Evolutionary conservation across 495 filamentous ascomycete species (phyloP).

Genomic region (Aspergillus cavernicola): DNA sequence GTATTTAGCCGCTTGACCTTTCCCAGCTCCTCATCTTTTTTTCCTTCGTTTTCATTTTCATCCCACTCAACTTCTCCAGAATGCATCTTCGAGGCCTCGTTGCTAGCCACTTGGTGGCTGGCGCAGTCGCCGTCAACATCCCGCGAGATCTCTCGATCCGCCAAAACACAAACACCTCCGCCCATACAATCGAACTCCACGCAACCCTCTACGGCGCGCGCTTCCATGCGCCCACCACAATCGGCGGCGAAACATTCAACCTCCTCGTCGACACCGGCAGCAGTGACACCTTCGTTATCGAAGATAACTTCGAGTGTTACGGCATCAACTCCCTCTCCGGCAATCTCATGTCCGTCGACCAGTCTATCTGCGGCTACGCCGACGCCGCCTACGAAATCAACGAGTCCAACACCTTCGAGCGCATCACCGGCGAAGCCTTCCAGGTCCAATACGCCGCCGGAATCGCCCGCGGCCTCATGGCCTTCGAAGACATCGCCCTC

Average conservation of each 20-base stretch:
- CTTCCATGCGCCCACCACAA: slow-evolving; percentile 21
- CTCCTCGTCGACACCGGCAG: slow-evolving; percentile 60
- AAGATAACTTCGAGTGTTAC: slow-evolving; percentile 46
- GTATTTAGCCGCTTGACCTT: background rate
- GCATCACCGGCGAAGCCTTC: slow-evolving; percentile 49
- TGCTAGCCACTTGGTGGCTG: background rate
- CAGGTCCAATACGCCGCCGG: slow-evolving; percentile 58
- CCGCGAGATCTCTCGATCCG: background rate
- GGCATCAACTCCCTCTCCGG: slow-evolving; percentile 22
- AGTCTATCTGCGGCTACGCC: slow-evolving; percentile 38
- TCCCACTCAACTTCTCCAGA: background rate
- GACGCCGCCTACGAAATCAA: background rate
- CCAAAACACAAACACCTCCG: background rate
- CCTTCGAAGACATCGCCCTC: slow-evolving; percentile 52
- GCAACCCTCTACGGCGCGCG: slow-evolving; percentile 15
- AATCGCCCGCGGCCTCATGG: slow-evolving; percentile 52
- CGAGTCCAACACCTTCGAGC: slow-evolving; percentile 29
- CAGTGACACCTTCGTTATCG: slow-evolving; percentile 57
- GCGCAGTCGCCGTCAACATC: background rate
- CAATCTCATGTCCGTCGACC: background rate
- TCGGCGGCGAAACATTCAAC: slow-evolving; percentile 36
- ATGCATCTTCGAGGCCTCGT: background rate
- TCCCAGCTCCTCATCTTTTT: background rate
- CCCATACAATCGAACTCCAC: background rate
- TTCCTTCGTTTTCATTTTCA: background rate